Conservation (phyloP, 306 rosid genomes). For the Pyrus betulifolia region DNA sequence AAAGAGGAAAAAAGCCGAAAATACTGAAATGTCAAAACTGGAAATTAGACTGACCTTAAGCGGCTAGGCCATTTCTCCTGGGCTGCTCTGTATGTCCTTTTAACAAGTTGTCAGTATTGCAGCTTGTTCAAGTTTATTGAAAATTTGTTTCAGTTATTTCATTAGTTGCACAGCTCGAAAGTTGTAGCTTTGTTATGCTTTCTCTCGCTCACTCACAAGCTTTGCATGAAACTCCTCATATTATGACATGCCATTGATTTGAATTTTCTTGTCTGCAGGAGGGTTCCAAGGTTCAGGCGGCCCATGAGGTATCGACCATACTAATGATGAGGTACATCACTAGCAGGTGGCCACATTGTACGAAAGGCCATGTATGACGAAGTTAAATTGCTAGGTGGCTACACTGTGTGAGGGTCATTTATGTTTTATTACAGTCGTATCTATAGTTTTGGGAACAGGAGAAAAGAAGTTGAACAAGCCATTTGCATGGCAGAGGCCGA, state of each 20-base stretch:
- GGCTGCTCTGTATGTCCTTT: neutral
- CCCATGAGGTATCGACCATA: conserved; percentile 88
- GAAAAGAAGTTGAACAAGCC: conserved; percentile 9
- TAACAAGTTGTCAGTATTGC: neutral
- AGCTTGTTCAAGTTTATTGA: neutral
- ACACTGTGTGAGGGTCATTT: conserved; percentile 13
- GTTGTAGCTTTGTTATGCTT: neutral
- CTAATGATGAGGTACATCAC: conserved; percentile 33
- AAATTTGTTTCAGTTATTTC: neutral
- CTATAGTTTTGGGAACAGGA: conserved; percentile 6
- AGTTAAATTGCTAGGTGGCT: conserved; percentile 23
- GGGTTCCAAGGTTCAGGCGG: conserved; percentile 91
- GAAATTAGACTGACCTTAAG: neutral
- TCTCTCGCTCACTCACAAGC: neutral
- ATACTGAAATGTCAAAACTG: neutral
- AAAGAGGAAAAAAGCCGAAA: neutral
- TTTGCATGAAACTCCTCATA: neutral
- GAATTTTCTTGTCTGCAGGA: conserved; percentile 47
- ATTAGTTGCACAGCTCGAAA: neutral
- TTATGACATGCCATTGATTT: neutral
- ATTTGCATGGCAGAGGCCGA: conserved; percentile 19
- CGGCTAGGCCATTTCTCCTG: neutral
- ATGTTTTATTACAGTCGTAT: conserved; percentile 20
- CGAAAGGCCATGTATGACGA: conserved; percentile 1
- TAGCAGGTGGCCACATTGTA: conserved; percentile 19